Evolutionary conservation across 2,329 filamentous ascomycete genomes (phyloP).

Genomic region (Fusarium pseudograminearum): DNA sequence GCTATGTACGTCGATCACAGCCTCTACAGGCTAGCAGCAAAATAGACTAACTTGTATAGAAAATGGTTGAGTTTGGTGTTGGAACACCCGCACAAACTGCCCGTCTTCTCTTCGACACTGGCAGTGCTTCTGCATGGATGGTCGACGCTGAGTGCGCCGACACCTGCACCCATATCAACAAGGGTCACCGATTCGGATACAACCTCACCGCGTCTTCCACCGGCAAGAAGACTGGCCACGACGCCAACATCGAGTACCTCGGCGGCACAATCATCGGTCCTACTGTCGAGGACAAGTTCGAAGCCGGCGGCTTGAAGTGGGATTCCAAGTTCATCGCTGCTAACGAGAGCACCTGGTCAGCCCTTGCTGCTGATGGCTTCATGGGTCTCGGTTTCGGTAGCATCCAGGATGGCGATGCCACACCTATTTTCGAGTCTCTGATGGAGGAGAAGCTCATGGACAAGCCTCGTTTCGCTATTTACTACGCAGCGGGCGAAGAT

Average conservation of each 20-base stretch:
- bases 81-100: conserved; percentile 49
- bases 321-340: conserved; percentile 49
- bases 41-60: conserved; percentile 7
- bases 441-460: conserved; percentile 49
- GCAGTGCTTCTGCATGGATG: conserved; percentile 53
- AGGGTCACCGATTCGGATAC: conserved; percentile 49
- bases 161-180: conserved; percentile 45
- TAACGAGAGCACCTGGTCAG: conserved; percentile 47
- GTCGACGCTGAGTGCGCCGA: conserved; percentile 46
- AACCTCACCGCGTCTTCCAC: conserved; percentile 46
- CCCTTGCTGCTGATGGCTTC: conserved; percentile 52
- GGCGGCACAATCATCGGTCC: conserved; percentile 47
- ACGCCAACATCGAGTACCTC: conserved; percentile 48
- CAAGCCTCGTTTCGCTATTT: conserved; percentile 50
- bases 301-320: conserved; percentile 40
- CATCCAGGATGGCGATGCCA: conserved; percentile 48
- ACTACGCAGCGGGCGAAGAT: conserved; percentile 42
- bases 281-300: conserved; percentile 48
- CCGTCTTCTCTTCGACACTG: conserved; percentile 52
- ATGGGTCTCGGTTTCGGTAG: conserved; percentile 52
- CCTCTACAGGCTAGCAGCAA: accelerated
- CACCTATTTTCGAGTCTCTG: conserved; percentile 51
- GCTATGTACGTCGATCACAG: conserved; percentile 23
- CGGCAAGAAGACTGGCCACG: conserved; percentile 32
- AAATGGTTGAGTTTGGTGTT: conserved; percentile 18